Evolutionary conservation across 306 rosid species (phyloP).

Genomic region (Vicia sativa): DNA sequence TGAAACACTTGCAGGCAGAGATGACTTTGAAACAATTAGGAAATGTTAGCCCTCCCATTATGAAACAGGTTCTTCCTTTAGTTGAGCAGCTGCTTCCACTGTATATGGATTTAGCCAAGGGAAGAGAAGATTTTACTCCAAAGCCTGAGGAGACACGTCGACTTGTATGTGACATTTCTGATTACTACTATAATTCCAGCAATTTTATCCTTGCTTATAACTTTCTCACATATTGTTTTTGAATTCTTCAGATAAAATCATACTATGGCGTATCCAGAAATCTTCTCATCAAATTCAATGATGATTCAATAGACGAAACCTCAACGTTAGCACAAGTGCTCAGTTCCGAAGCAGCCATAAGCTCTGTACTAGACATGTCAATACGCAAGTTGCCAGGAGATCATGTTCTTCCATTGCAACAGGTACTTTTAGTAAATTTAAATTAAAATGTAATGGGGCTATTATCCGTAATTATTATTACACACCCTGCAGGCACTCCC

Average conservation of each 20-base stretch:
- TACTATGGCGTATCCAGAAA: slow-evolving; percentile 91
- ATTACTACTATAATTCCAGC: slow-evolving; percentile 34
- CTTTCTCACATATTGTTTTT: slow-evolving; percentile 18
- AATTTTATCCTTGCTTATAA: slow-evolving; percentile 12
- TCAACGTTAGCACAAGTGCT: slow-evolving; percentile 78
- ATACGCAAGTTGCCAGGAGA: slow-evolving; percentile 86
- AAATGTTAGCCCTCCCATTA: slow-evolving; percentile 87
- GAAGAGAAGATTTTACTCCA: slow-evolving; percentile 86
- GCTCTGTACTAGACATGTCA: slow-evolving; percentile 96
- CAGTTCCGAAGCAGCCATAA: slow-evolving; percentile 84
- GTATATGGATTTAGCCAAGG: slow-evolving; percentile 88
- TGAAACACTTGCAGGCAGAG: slow-evolving; percentile 77
- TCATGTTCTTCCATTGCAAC: slow-evolving; percentile 93
- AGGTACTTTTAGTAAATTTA: slow-evolving; percentile 54
- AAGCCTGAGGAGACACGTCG: slow-evolving; percentile 89
- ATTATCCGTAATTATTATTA: slow-evolving; percentile 1
- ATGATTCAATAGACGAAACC: slow-evolving; percentile 90
- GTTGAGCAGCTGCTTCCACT: slow-evolving; percentile 96
- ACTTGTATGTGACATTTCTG: slow-evolving; percentile 60
- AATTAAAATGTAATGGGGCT: not conserved
- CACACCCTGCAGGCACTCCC: slow-evolving; percentile 73
- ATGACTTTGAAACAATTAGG: slow-evolving; percentile 81
- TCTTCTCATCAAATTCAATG: slow-evolving; percentile 84
- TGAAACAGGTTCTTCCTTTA: slow-evolving; percentile 97
- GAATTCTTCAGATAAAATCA: slow-evolving; percentile 74